These are phyloP conservation scores for Petasospora fabianii DNA, from an alignment of 1,139 yeast genomes.

Conservation along the genomic window DNA sequence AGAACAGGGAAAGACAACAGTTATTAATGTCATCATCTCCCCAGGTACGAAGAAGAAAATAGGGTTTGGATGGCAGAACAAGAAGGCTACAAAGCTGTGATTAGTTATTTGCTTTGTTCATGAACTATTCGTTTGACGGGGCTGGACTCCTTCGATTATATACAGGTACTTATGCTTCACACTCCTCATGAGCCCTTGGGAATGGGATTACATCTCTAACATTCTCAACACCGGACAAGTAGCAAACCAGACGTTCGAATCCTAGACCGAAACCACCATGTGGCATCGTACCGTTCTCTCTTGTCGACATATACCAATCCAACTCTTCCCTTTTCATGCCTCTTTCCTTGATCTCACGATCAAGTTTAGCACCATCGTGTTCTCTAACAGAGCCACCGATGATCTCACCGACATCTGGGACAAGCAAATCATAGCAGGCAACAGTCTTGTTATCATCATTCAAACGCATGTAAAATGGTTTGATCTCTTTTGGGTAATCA, in stretches of 20 bases:
- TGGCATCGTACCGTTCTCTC: conserved; percentile 79
- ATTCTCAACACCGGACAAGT: conserved; percentile 68
- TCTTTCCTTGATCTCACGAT: conserved; percentile 46
- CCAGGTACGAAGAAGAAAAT: conserved; percentile 51
- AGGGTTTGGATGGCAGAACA: conserved; percentile 63
- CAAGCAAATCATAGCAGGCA: conserved; percentile 82
- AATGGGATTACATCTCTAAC: conserved; percentile 85
- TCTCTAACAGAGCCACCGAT: conserved; percentile 95
- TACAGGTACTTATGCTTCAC: conserved; percentile 39
- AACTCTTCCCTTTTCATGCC: conserved; percentile 57
- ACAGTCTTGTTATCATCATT: conserved; percentile 53
- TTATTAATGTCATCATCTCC: conserved; percentile 56
- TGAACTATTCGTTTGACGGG: no score
- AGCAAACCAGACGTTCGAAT: conserved; percentile 77
- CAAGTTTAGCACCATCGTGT: conserved; percentile 49
- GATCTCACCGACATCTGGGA: conserved; percentile 95
- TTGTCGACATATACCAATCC: conserved; percentile 74
- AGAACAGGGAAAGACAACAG: conserved; percentile 33
- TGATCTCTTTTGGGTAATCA: conserved; percentile 73
- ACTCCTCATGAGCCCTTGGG: conserved; percentile 54
- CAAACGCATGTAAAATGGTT: conserved; percentile 88
- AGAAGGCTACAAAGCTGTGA: conserved; percentile 28
- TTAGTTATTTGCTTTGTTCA: no score
- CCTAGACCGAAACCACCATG: conserved; percentile 99
- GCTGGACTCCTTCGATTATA: background rate